These are phyloP conservation scores for Lanmaoa rubissima DNA, from an alignment of 768 basidiomycete genomes.

Conservation along the genomic window DNA sequence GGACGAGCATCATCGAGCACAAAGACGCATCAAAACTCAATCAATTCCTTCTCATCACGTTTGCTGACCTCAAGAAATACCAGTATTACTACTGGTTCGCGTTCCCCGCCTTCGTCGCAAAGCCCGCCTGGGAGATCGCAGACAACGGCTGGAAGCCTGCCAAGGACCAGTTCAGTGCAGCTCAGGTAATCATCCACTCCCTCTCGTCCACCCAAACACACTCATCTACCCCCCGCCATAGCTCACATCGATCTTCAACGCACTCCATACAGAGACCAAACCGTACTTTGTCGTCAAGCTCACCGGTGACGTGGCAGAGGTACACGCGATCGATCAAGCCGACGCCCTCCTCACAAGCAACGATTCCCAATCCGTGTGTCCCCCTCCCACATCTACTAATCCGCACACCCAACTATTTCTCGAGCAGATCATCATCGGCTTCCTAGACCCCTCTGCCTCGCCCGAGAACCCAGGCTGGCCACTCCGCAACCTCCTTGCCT, in stretches of 20 bases:
- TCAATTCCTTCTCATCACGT: constrained; percentile 87
- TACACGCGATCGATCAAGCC: constrained; percentile 58
- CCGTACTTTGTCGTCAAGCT: constrained; percentile 66
- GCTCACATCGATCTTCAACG: constrained; percentile 52
- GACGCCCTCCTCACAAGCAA: constrained; percentile 53
- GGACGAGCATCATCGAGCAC: constrained; percentile 55
- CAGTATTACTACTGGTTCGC: constrained; percentile 98
- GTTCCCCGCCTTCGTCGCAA: constrained; percentile 88
- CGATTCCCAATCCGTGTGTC: constrained; percentile 41
- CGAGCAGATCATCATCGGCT: constrained; percentile 52
- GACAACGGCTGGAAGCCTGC: constrained; percentile 58
- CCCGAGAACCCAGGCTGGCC: constrained; percentile 85
- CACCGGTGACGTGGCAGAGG: constrained; percentile 33
- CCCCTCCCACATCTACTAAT: neutral
- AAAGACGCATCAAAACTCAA: constrained; percentile 59
- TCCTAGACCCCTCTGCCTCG: constrained; percentile 84
- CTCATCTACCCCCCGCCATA: constrained; percentile 24
- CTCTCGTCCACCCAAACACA: neutral
- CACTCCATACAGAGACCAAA: constrained; percentile 40
- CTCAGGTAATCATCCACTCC: constrained; percentile 35
- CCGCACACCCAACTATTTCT: constrained; percentile 20
- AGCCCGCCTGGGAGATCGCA: constrained; percentile 86
- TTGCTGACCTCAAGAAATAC: constrained; percentile 97
- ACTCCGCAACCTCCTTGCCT: constrained; percentile 86
- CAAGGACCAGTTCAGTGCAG: constrained; percentile 40